phyloP scores from a whole-genome alignment of 768 basidiomycete species.

The Pisolithus orientalis region DNA sequence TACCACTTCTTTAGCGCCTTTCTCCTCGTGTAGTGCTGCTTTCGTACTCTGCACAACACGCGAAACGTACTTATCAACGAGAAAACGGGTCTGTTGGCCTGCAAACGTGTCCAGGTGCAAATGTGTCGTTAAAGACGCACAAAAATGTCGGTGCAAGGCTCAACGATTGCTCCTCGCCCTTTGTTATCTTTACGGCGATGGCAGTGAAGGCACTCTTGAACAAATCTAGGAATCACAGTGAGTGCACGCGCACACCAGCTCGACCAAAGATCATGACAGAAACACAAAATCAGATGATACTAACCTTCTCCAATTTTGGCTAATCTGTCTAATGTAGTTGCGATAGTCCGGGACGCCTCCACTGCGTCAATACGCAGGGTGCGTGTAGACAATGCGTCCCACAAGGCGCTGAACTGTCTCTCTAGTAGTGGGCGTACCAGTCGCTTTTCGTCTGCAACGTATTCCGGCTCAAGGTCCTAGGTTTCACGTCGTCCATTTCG shows the following conservation, averaged over 20 bases:
- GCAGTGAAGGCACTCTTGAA: slow-evolving; percentile 45
- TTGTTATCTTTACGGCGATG: slow-evolving; percentile 22
- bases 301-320: slow-evolving; percentile 40
- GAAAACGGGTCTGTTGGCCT: slow-evolving; percentile 7
- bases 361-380: slow-evolving; percentile 42
- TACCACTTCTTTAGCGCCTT: background rate
- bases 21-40: slow-evolving; percentile 3
- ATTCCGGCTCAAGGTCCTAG: slow-evolving; percentile 2
- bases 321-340: slow-evolving; percentile 36
- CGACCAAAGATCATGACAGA: background rate
- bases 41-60: slow-evolving; percentile 22
- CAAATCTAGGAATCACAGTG: slow-evolving; percentile 28
- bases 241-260: background rate
- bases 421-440: slow-evolving; percentile 30
- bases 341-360: slow-evolving; percentile 39
- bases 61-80: slow-evolving; percentile 12
- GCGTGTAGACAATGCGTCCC: slow-evolving; percentile 39
- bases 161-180: background rate
- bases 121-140: slow-evolving; percentile 37
- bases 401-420: slow-evolving; percentile 41
- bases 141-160: slow-evolving; percentile 40
- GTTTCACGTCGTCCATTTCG: background rate
- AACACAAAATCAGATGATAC: slow-evolving; percentile 22
- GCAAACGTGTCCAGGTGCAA: slow-evolving; percentile 15
- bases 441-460: slow-evolving; percentile 3